A percentile compares a stretch with the other conserved stretches of the same genome.
Evolutionary conservation across 306 rosid species (phyloP).

Genomic region (Rosa multiflora): DNA sequence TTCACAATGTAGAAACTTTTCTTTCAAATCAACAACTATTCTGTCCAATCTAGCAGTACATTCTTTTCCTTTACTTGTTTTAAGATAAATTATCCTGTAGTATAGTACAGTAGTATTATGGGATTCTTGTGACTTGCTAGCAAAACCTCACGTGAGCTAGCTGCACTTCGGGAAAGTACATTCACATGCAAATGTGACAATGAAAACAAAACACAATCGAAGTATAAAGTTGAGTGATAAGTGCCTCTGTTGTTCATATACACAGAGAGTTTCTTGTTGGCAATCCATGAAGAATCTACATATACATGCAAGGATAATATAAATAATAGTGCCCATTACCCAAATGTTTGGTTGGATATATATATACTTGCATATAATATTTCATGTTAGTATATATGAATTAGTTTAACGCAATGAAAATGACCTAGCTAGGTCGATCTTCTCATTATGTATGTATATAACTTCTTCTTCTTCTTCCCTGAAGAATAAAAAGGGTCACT

Average conservation of each 20-base stretch:
- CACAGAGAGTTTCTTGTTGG: slow-evolving; percentile 29
- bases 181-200: slow-evolving; percentile 79
- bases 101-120: slow-evolving; percentile 14
- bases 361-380: neutral
- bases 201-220: slow-evolving; percentile 64
- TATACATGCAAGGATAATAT: slow-evolving; percentile 26
- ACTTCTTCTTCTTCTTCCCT: neutral
- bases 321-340: slow-evolving; percentile 21
- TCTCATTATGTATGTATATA: slow-evolving; percentile 3
- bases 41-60: slow-evolving; percentile 5
- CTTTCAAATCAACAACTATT: neutral
- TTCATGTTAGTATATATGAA: neutral
- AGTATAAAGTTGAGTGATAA: slow-evolving; percentile 63
- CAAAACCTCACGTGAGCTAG: slow-evolving; percentile 88
- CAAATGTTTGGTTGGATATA: slow-evolving; percentile 21
- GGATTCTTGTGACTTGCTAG: slow-evolving; percentile 66
- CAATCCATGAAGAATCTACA: slow-evolving; percentile 44
- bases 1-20: neutral
- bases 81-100: slow-evolving; percentile 16
- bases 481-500: slow-evolving; percentile 41
- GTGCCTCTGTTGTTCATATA: slow-evolving; percentile 50
- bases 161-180: slow-evolving; percentile 87
- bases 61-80: neutral
- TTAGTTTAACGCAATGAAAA: neutral
- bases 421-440: slow-evolving; percentile 12